phyloP scores from a whole-genome alignment of 768 basidiomycete genomes.

The Asterophora lycoperdoides region DNA sequence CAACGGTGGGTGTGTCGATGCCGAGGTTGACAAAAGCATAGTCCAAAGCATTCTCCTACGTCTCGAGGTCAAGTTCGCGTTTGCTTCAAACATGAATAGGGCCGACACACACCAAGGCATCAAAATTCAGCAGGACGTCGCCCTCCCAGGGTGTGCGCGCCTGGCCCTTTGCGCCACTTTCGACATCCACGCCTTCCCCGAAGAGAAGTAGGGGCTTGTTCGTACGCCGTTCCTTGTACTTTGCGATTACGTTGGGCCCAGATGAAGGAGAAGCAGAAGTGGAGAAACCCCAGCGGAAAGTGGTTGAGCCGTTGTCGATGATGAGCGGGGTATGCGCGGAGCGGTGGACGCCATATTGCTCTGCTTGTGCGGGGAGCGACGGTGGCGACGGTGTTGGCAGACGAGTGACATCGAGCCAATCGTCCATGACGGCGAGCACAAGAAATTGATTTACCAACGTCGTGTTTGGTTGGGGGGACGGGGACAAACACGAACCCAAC shows the following conservation, averaged over 20 bases:
- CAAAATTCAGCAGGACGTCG: slow-evolving; percentile 87
- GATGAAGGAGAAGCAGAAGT: slow-evolving; percentile 52
- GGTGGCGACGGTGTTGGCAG: slow-evolving; percentile 16
- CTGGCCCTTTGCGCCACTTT: slow-evolving; percentile 78
- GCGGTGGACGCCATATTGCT: slow-evolving; percentile 51
- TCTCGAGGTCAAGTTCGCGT: slow-evolving; percentile 23
- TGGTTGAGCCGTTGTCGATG: slow-evolving; percentile 87
- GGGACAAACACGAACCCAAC: background rate
- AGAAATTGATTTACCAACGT: too few relatives aligned
- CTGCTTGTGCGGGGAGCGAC: slow-evolving; percentile 23
- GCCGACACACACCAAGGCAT: slow-evolving; percentile 72
- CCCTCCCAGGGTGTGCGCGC: slow-evolving; percentile 89
- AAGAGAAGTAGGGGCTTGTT: slow-evolving; percentile 84
- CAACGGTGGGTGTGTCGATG: slow-evolving; percentile 67
- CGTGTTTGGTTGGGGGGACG: background rate
- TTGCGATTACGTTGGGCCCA: slow-evolving; percentile 70
- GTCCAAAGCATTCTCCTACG: slow-evolving; percentile 92
- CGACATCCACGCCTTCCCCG: slow-evolving; percentile 82
- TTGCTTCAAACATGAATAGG: slow-evolving; percentile 6
- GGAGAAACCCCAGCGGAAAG: slow-evolving; percentile 80
- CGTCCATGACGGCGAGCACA: too few relatives aligned
- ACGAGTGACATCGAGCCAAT: slow-evolving; percentile 8
- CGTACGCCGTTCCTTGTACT: slow-evolving; percentile 85
- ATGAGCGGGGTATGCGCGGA: slow-evolving; percentile 59
- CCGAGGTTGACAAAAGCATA: slow-evolving; percentile 86